These are phyloP conservation scores for Arthonia radiata DNA, from an alignment of 495 filamentous ascomycete genomes.

Conservation along the genomic window DNA sequence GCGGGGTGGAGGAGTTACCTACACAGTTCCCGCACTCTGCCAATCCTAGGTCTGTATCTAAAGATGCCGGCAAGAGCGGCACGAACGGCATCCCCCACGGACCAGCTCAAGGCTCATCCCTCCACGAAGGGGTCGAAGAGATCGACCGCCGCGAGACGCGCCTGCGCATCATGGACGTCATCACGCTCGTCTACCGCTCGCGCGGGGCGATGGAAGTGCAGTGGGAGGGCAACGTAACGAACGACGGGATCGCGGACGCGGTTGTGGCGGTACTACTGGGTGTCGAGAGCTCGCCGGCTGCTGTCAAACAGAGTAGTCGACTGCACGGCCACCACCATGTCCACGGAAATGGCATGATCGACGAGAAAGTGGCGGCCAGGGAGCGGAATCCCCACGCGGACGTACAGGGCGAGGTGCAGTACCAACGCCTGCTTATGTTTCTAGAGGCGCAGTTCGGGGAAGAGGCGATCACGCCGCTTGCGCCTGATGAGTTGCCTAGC, in stretches of 20 bases:
- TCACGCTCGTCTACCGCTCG: constrained; percentile 41
- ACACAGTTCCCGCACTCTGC: too few species aligned
- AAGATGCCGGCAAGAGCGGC: too few species aligned
- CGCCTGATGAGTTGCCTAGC: too few species aligned
- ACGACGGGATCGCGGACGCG: constrained; percentile 89
- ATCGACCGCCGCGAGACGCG: constrained; percentile 17
- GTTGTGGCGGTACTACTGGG: constrained; percentile 75
- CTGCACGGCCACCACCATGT: constrained; percentile 34
- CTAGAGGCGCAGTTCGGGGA: constrained; percentile 88
- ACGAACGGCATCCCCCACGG: too few species aligned
- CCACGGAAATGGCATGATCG: constrained; percentile 6
- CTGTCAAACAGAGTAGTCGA: constrained; percentile 46
- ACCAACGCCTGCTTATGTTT: constrained; percentile 75
- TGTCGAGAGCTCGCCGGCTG: constrained; percentile 78
- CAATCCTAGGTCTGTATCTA: too few species aligned
- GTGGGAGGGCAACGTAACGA: constrained; percentile 95
- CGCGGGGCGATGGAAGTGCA: constrained; percentile 68
- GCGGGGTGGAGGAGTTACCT: constrained; percentile 45
- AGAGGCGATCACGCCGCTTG: constrained; percentile 47
- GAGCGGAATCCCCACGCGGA: constrained; percentile 43
- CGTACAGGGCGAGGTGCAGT: constrained; percentile 42
- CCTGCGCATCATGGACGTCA: constrained; percentile 77
- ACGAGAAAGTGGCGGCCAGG: constrained; percentile 9
- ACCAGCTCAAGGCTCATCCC: too few species aligned
- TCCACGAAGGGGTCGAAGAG: constrained; percentile 33